Percentiles rank a stretch among this genome's conserved stretches.
phyloP scores from a whole-genome alignment of 371 early-diverging fungal genomes.

The Rhizomucor pusillus region DNA sequence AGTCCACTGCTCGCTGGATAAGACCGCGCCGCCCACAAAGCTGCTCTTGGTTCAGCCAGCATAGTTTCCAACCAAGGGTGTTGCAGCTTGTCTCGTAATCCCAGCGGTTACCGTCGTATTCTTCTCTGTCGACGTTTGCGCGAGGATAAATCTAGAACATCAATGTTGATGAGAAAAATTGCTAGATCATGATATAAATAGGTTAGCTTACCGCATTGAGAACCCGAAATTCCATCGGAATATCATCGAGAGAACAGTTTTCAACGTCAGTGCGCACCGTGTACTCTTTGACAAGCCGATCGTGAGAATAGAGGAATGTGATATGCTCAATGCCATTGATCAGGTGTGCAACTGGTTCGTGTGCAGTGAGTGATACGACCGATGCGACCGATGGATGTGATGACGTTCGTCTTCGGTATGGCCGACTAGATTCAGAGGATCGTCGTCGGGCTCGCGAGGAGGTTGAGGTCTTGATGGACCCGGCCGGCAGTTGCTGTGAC shows the following conservation, averaged over 20 bases:
- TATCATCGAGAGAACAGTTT: slow-evolving; percentile 49
- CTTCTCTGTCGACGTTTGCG: slow-evolving; percentile 61
- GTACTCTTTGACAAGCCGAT: slow-evolving; percentile 67
- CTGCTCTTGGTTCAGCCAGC: slow-evolving; percentile 73
- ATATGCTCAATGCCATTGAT: slow-evolving; percentile 63
- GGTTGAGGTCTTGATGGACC: background rate
- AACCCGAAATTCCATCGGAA: slow-evolving; percentile 67
- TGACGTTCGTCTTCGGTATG: slow-evolving; percentile 32
- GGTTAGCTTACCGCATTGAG: slow-evolving; percentile 65
- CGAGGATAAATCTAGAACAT: slow-evolving; percentile 72
- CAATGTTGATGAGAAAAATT: slow-evolving; percentile 5
- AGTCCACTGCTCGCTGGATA: slow-evolving; percentile 90
- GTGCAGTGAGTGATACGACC: slow-evolving; percentile 50
- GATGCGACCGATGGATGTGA: slow-evolving; percentile 47
- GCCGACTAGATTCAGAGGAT: slow-evolving; percentile 4
- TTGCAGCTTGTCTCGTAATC: slow-evolving; percentile 89
- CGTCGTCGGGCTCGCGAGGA: slow-evolving; percentile 8
- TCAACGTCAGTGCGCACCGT: slow-evolving; percentile 79
- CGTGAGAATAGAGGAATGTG: slow-evolving; percentile 64
- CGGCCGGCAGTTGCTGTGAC: background rate
- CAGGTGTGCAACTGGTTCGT: slow-evolving; percentile 41
- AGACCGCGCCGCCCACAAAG: slow-evolving; percentile 83
- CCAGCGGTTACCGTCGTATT: slow-evolving; percentile 89
- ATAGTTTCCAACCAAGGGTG: slow-evolving; percentile 82
- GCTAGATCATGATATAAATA: background rate